Evolutionary conservation across 768 basidiomycete genomes (phyloP), one percentile per base, ranked within the genome.

Genomic region (Amanita thiersii): DNA sequence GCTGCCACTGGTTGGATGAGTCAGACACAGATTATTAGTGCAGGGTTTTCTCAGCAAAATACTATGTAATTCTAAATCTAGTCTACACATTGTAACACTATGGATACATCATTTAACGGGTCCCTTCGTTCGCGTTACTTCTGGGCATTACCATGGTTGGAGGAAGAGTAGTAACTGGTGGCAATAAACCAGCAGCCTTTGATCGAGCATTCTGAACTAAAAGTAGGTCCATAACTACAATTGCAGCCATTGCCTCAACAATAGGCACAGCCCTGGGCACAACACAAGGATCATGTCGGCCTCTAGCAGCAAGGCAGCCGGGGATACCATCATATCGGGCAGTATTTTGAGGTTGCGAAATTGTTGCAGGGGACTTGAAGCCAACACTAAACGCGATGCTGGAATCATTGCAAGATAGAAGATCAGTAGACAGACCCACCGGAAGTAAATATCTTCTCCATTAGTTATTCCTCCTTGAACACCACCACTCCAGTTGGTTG

Each of bases 281-380:
- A 33, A 99, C 94, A 58, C 94, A 97, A 12, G 94, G 92, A 57
- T 97, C 94, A 63, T 98, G 94, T 40, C 96, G 74, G 9, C 96
- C 96, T 23, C 90, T 75, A 26, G 96, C 86, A 9, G 91, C 91
- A 40, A 99, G 75, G 28, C 73, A 75, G 18, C 96, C 96, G 1
- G 77, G 68, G 7, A 88, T 86, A 20, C 96, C 96, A 56, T 96
- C 82, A 60, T 99, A 99, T 60, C 87, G 84, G 8, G 85, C 90
- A 18, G 96, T 99, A 36, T 69, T 59, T 63, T 99, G 96, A 20
- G 79, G 69, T 59, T 88, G 91, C 17, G 91, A 87, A 58, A 99
- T 99, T 42, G 96, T 99, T 35, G 96, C 96, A 42, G 96, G 96
- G 12, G 90, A 90, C 66, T 99, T 99, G 78, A 99, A 99, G 7